A percentile compares a stretch with the other conserved stretches of the same genome.
phyloP scores from a whole-genome alignment of 75 land plant species.

The Pseudotsuga menziesii region DNA sequence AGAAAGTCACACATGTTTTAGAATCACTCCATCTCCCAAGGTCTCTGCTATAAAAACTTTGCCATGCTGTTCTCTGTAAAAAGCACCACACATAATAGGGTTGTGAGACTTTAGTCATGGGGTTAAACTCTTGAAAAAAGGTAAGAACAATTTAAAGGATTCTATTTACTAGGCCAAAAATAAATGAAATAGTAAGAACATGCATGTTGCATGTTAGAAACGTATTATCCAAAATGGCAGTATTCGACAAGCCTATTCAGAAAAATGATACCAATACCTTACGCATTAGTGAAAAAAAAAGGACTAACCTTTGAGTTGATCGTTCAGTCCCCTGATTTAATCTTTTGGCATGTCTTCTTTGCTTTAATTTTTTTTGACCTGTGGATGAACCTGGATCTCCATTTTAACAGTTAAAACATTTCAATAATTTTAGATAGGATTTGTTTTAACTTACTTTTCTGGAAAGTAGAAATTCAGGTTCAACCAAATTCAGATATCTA shows the following conservation, averaged over 20 bases:
- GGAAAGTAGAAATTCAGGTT: background rate
- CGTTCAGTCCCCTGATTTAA: background rate
- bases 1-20: background rate
- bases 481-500: background rate
- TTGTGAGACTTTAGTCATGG: background rate
- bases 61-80: background rate
- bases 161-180: background rate
- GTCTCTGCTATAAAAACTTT: conserved; percentile 10
- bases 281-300: background rate
- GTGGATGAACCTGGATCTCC: conserved; percentile 3
- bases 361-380: background rate
- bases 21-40: conserved; percentile 4
- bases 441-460: background rate
- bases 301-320: conserved; percentile 3
- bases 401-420: background rate
- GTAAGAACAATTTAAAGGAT: background rate
- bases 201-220: background rate
- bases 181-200: background rate
- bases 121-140: background rate
- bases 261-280: background rate
- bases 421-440: background rate
- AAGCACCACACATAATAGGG: background rate
- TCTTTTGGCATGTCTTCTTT: conserved; percentile 12
- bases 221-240: background rate
- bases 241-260: background rate